Conservation (phyloP, 345 rosid genomes). For the Psidium guajava region DNA sequence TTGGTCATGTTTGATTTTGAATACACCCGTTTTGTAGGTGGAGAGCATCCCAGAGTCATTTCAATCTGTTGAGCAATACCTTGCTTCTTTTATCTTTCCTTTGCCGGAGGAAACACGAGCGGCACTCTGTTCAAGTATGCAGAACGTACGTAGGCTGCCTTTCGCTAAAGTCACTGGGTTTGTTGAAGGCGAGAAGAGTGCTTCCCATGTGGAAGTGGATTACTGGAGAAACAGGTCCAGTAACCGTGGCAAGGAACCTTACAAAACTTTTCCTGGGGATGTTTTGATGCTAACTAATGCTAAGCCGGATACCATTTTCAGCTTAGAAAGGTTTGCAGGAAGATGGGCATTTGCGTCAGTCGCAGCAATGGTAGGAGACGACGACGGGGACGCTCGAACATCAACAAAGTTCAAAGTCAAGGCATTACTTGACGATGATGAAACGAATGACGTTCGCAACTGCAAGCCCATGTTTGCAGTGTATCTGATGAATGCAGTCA, state of each 20-base stretch:
- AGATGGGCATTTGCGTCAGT: conserved; percentile 4
- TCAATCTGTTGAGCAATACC: neutral
- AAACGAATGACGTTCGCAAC: neutral
- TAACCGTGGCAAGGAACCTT: neutral
- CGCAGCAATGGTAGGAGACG: neutral
- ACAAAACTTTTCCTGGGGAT: conserved; percentile 2
- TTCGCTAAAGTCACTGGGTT: neutral
- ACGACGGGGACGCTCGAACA: neutral
- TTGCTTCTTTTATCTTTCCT: neutral
- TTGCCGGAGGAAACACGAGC: conserved; percentile 12
- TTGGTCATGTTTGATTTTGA: neutral
- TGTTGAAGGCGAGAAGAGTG: neutral
- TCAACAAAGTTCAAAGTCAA: neutral
- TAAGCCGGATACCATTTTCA: neutral
- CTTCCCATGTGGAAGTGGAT: neutral
- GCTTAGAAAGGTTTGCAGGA: conserved; percentile 2
- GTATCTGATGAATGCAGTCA: neutral
- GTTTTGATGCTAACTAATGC: neutral
- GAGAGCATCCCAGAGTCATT: conserved; percentile 6
- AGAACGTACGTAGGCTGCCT: neutral
- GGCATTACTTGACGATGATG: neutral
- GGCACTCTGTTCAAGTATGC: neutral
- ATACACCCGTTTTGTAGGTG: conserved; percentile 1
- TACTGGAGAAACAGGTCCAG: conserved; percentile 3
- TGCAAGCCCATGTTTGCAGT: neutral